These are phyloP conservation scores for Colletotrichum eremochloae DNA, from an alignment of 2,329 filamentous ascomycete genomes.

Conservation along the genomic window DNA sequence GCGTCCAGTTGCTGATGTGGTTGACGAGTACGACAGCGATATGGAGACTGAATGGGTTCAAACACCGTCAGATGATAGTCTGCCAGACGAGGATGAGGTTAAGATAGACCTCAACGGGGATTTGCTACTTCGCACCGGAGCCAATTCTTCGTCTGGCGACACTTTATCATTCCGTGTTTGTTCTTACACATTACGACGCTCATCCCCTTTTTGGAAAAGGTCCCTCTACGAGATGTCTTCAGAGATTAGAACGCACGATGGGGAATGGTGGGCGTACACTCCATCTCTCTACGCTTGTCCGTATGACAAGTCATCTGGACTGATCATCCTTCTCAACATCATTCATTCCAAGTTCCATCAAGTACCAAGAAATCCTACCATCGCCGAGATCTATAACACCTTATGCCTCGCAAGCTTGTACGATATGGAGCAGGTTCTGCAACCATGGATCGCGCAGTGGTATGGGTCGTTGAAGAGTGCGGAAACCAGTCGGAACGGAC, in stretches of 20 bases:
- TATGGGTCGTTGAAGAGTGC: neutral
- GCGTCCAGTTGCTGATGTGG: constrained; percentile 1
- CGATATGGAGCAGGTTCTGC: constrained; percentile 33
- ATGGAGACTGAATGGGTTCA: constrained; percentile 33
- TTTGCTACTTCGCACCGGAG: constrained; percentile 10
- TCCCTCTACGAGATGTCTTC: constrained; percentile 14
- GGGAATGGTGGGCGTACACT: constrained; percentile 17
- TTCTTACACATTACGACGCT: constrained; percentile 26
- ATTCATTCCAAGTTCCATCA: constrained; percentile 26
- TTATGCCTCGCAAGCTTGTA: constrained; percentile 34
- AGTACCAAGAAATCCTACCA: constrained; percentile 4
- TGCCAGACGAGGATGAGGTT: constrained; percentile 23
- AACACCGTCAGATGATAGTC: constrained; percentile 22
- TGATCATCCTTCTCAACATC: constrained; percentile 32
- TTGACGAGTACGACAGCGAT: constrained; percentile 19
- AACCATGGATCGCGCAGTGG: constrained; percentile 36
- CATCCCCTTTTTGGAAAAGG: constrained; percentile 35
- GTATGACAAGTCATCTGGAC: constrained; percentile 23
- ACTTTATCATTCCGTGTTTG: constrained; percentile 25
- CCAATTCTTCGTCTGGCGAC: constrained; percentile 10
- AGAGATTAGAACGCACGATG: neutral
- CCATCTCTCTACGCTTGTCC: constrained; percentile 27
- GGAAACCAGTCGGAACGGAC: constrained; percentile 4
- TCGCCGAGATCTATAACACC: constrained; percentile 23
- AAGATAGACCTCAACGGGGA: constrained; percentile 31